Evolutionary conservation across 129 eudicot species (phyloP), one percentile per base, ranked within the genome.

Genomic region (Flaveria bidentis): DNA sequence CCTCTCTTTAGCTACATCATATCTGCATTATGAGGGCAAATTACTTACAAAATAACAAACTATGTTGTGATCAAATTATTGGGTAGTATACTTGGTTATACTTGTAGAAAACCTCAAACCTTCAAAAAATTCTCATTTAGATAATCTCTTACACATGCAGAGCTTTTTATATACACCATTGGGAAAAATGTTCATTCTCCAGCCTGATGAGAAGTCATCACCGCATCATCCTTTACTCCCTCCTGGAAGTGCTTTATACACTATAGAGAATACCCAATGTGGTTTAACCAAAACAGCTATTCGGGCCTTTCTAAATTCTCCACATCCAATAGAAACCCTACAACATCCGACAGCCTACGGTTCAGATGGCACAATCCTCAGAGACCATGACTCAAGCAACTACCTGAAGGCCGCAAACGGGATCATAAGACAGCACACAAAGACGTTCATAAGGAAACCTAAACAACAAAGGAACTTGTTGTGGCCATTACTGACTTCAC

Each of bases 301-400:
- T 15, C 74, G 85, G 26, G 85, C 89, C 58, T 94, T 94, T 41
- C 71, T 94, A 28, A 94, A 94, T 16, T 76, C 87, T 28, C 98
- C 98, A 25, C 98, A 94, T 64, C 98, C 98, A 0, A 68, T 94
- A 20, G 93, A 88, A 78, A 91, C 90, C 11, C 80, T 94, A 30
- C 90, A 90, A 58, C 83, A 94, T 60, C 97, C 93, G 0, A 75
- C 81, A 15, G 98, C 98, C n/a, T 94, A 94, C 17, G 98, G 98
- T 1, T 78, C 96, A 0, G 91, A 91, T 53, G 98, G 98, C 20
- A 87, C 96, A 14, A 91, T 94, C 49, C 78, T 84, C 5, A 84
- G 98, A 81, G 97, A 94, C 88, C 98, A 94, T 36, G 96, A 94
- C 76, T 88, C 96, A 13, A 91, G 93, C 88, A 90, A 90, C 90